These are phyloP conservation scores for Thuidium tamariscinum DNA, from an alignment of 225 moss, liverwort and hornwort species.

Conservation along the genomic window DNA sequence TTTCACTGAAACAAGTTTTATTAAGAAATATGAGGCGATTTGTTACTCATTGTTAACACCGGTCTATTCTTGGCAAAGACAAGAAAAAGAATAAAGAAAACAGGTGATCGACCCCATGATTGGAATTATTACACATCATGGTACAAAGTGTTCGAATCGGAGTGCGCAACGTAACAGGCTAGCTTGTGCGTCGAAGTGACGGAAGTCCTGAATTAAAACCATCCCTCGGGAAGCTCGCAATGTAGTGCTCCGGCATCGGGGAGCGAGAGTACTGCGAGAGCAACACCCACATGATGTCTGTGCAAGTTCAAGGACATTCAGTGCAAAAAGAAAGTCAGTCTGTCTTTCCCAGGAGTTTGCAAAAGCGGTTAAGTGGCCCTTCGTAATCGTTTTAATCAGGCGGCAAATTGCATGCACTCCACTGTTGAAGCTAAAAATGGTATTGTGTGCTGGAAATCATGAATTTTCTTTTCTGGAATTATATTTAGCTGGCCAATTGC, in stretches of 20 bases:
- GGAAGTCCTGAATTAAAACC: not conserved
- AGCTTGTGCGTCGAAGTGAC: not conserved
- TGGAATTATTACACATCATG: slow-evolving; percentile 6
- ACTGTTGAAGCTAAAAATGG: not conserved
- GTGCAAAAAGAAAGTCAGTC: not conserved
- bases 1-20: not conserved
- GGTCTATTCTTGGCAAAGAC: not conserved
- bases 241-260: not conserved
- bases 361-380: not conserved
- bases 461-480: not conserved
- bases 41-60: not conserved
- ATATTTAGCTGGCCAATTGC: not conserved
- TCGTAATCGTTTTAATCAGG: not conserved
- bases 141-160: not conserved
- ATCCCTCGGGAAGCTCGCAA: not conserved
- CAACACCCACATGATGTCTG: not conserved
- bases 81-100: not conserved
- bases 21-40: not conserved
- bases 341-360: not conserved
- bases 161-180: not conserved
- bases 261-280: not conserved
- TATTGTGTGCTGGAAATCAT: not conserved
- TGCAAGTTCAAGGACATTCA: not conserved
- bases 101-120: not conserved
- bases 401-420: not conserved